Evolutionary conservation across 129 eudicot species (phyloP), one percentile per base, ranked within the genome.

Genomic region (Smallanthus sonchifolius): DNA sequence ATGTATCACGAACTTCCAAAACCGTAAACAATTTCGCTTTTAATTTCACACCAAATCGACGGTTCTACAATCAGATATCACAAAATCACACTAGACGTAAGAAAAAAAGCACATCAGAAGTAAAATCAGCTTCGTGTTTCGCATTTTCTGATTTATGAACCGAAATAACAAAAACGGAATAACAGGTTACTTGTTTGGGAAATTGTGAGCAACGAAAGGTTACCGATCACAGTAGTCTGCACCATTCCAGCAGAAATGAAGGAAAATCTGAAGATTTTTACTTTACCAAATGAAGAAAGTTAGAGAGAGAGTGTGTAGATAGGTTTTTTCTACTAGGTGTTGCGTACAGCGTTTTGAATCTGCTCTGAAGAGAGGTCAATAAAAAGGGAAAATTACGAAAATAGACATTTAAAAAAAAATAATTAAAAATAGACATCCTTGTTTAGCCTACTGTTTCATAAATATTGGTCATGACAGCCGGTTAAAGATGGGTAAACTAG

Each of bases 191-290:
- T 63, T 74, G 78, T 2, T 45, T 6, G 11, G 61, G 36, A 45
- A 62, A 71, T 16, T 61, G 74, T 69, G 20, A 45, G 71, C 37
- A 74, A 74, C 63, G 78, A 62, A 64, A 49, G 38, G 6, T 78
- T 78, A 78, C 82, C 82, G 77, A 78, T 78, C 66, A 70, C 54
- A 78, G 82, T 62, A 78, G 82, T 47, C 67, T 78, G 82, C 77
- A 78, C 56, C 82, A 78, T 63, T 60, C 64, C 71, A 55, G 81
- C 51, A 10, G 28, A 47, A 45, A 39, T 72, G 77, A 54, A 66
- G 70, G 39, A 47, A 77, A 59, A 5, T 61, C 20, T 16, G 20
- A 52, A 16, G 74, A 34, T 42, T 68, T 51, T 76, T 55, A 44
- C 68, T 76, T 76, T 76, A 76, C 80, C 80, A 76, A 76, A 76